Conservation (phyloP, 441 rosid genomes). For the Lepidium campestre region DNA sequence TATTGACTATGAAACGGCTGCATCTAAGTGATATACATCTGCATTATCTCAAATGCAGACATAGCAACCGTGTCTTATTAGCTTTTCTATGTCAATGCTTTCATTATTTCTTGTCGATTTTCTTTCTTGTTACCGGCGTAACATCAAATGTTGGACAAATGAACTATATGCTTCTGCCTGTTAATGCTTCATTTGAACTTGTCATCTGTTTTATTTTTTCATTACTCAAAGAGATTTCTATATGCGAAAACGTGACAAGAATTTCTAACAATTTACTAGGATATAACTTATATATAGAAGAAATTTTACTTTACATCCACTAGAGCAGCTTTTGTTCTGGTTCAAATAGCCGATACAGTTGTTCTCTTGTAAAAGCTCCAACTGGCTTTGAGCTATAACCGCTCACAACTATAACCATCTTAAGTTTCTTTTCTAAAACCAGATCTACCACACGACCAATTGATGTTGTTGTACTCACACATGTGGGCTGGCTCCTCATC, state of each 20-base stretch:
- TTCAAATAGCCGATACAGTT: slow-evolving; percentile 38
- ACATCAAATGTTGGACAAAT: neutral
- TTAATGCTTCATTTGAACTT: slow-evolving; percentile 3
- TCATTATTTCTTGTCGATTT: neutral
- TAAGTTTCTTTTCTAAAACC: slow-evolving; percentile 52
- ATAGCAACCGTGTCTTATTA: slow-evolving; percentile 8
- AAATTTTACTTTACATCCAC: slow-evolving; percentile 10
- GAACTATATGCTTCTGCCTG: neutral
- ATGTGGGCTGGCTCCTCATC: slow-evolving; percentile 77
- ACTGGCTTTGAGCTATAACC: slow-evolving; percentile 41
- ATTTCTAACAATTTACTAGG: neutral
- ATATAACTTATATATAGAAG: neutral
- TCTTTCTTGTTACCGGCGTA: neutral
- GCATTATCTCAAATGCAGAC: neutral
- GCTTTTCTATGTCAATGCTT: slow-evolving; percentile 6
- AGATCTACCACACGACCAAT: slow-evolving; percentile 52
- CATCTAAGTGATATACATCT: slow-evolving; percentile 33
- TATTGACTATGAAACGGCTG: slow-evolving; percentile 59
- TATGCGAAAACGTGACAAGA: slow-evolving; percentile 1
- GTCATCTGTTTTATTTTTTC: neutral
- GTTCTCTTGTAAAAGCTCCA: slow-evolving; percentile 58
- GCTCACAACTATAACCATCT: slow-evolving; percentile 57
- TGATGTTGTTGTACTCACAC: slow-evolving; percentile 51
- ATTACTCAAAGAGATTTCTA: neutral
- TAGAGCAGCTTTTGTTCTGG: slow-evolving; percentile 28